A percentile compares a stretch with the other conserved stretches of the same genome.
phyloP scores from a whole-genome alignment of 73 alveolate genomes.

The Paramecium tetraurelia region DNA sequence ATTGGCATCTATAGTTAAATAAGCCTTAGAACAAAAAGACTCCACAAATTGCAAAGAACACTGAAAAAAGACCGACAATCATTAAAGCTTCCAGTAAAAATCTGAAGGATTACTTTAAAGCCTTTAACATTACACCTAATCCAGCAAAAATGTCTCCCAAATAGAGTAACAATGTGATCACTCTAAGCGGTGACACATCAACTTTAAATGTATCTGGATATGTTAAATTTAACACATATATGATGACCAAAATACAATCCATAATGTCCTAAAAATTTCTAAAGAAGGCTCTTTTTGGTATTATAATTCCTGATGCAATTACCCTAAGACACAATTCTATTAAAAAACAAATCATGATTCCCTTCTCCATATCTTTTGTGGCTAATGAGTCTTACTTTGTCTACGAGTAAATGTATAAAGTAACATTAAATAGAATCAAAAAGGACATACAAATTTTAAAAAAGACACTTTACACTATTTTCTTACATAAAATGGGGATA shows the following conservation, averaged over 20 bases:
- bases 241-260: neutral
- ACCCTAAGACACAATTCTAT: neutral
- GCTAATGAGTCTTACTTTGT: neutral
- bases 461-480: neutral
- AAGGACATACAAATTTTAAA: neutral
- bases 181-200: slow-evolving; percentile 5
- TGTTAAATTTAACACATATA: neutral
- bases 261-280: neutral
- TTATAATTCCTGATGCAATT: neutral
- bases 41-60: neutral
- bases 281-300: neutral
- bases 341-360: neutral
- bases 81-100: neutral
- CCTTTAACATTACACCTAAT: slow-evolving; percentile 21
- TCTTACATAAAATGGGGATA: neutral
- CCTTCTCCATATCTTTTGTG: neutral
- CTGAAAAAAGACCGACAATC: neutral
- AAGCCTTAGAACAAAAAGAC: neutral
- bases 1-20: neutral
- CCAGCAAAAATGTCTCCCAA: neutral
- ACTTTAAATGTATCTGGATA: neutral
- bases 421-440: neutral
- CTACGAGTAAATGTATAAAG: neutral
- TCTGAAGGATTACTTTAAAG: neutral
- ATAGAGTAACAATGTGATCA: neutral